Conservation (phyloP, 208 protist species). For the Trypanosoma congolense region DNA sequence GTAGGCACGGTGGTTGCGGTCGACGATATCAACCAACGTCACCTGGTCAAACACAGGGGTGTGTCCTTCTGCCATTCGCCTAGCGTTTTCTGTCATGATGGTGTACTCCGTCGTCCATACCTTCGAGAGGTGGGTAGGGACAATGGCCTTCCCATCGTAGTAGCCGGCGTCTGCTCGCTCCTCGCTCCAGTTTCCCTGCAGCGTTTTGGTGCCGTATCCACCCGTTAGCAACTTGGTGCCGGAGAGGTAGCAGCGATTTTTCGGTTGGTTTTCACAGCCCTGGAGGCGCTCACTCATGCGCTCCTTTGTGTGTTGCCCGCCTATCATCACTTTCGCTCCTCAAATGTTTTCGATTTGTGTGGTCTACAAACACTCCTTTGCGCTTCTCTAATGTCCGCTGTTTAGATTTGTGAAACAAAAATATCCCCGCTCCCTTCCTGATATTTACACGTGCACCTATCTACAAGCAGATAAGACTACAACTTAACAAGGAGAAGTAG, state of each 20-base stretch:
- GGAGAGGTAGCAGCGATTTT: slow-evolving; percentile 80
- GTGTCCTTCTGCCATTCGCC: not conserved
- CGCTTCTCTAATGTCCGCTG: too few relatives aligned
- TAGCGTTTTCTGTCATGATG: slow-evolving; percentile 23
- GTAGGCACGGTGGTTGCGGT: slow-evolving; percentile 62
- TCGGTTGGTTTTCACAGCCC: slow-evolving; percentile 74
- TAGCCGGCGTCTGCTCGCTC: slow-evolving; percentile 73
- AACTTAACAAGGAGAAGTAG: too few relatives aligned
- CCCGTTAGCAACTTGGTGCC: slow-evolving; percentile 69
- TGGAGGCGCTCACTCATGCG: slow-evolving; percentile 80
- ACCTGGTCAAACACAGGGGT: slow-evolving; percentile 47
- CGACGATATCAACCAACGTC: slow-evolving; percentile 73
- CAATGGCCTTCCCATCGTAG: slow-evolving; percentile 64
- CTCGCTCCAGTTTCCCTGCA: slow-evolving; percentile 86
- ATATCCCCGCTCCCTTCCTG: too few relatives aligned
- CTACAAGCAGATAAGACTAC: too few relatives aligned
- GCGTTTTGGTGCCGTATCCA: slow-evolving; percentile 69
- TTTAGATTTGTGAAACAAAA: too few relatives aligned
- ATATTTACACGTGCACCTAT: too few relatives aligned
- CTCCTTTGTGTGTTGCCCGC: slow-evolving; percentile 86
- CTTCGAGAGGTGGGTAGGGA: slow-evolving; percentile 36
- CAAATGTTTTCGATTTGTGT: not conserved
- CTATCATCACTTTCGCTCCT: slow-evolving; percentile 51
- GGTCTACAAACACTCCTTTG: not conserved
- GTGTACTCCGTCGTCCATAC: slow-evolving; percentile 57